These are phyloP conservation scores for Paecilomyces variotii DNA, from an alignment of 2,329 filamentous ascomycete species.

Conservation along the genomic window DNA sequence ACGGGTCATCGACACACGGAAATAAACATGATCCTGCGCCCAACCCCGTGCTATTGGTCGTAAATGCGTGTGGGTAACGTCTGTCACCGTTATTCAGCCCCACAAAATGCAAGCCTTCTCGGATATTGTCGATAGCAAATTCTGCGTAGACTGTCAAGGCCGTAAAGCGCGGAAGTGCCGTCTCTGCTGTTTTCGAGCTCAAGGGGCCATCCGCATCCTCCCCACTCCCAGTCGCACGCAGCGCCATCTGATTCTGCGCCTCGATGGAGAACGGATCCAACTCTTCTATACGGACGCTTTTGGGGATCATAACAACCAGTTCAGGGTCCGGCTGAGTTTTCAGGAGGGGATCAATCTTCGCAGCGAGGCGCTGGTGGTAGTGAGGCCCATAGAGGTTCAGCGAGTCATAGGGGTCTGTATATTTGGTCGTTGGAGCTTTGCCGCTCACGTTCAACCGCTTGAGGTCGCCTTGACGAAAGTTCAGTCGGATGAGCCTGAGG, in stretches of 20 bases:
- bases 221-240: conserved; percentile 31
- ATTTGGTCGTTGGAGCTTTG: conserved; percentile 31
- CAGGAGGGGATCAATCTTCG: conserved; percentile 54
- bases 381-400: conserved; percentile 49
- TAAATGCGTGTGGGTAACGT: conserved; percentile 87
- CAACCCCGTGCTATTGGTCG: conserved; percentile 68
- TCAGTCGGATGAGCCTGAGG: conserved; percentile 48
- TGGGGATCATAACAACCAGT: conserved; percentile 52
- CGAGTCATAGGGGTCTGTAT: conserved; percentile 39
- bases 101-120: conserved; percentile 87
- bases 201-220: conserved; percentile 30
- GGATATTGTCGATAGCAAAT: conserved; percentile 65
- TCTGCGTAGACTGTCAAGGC: conserved; percentile 63
- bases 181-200: conserved; percentile 28
- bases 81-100: conserved; percentile 71
- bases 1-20: conserved; percentile 82
- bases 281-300: conserved; percentile 54
- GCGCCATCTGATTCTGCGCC: conserved; percentile 36
- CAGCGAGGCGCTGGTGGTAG: conserved; percentile 70
- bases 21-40: conserved; percentile 81
- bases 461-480: conserved; percentile 55
- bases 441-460: conserved; percentile 43
- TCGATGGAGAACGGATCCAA: conserved; percentile 46
- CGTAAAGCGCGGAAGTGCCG: conserved; percentile 43
- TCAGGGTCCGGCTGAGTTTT: conserved; percentile 48